phyloP scores from a whole-genome alignment of 2,329 filamentous ascomycete genomes.

The Arthrobotrys sinensis region DNA sequence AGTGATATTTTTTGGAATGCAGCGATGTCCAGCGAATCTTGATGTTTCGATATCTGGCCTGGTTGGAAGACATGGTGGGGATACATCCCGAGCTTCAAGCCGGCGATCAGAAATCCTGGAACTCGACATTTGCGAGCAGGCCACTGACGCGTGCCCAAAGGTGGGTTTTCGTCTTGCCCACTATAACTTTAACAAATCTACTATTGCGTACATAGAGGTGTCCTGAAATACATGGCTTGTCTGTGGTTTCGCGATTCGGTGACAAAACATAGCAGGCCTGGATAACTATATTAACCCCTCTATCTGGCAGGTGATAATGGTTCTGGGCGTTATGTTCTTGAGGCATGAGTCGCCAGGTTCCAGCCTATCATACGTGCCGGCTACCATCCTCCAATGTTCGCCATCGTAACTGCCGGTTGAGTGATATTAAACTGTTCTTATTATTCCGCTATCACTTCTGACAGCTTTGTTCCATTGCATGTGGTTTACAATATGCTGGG shows the following conservation, averaged over 20 bases:
- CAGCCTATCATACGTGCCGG: background rate
- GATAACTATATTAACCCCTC: background rate
- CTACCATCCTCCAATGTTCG: background rate
- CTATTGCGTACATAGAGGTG: background rate
- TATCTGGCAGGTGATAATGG: constrained; percentile 46
- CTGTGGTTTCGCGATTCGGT: constrained; percentile 1
- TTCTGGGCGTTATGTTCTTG: constrained; percentile 24
- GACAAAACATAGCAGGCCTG: constrained; percentile 23
- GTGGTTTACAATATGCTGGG: constrained; percentile 25
- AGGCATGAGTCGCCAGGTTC: constrained; percentile 15
- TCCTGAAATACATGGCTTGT: background rate
- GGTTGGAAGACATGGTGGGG: background rate
- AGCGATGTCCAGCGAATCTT: constrained; percentile 1
- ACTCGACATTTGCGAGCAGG: constrained; percentile 8
- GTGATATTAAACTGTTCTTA: constrained; percentile 14
- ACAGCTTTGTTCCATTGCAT: constrained; percentile 33
- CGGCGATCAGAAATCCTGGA: constrained; percentile 37
- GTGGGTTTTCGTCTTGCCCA: background rate
- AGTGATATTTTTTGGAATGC: background rate
- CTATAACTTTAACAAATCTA: background rate
- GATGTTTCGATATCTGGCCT: background rate
- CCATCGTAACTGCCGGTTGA: constrained; percentile 23
- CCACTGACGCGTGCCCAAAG: constrained; percentile 24
- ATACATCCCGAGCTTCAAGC: constrained; percentile 13
- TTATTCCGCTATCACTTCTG: constrained; percentile 28